These are phyloP conservation scores for Penicillium sp. DNA, from an alignment of 2,329 filamentous ascomycete genomes.

Conservation along the genomic window DNA sequence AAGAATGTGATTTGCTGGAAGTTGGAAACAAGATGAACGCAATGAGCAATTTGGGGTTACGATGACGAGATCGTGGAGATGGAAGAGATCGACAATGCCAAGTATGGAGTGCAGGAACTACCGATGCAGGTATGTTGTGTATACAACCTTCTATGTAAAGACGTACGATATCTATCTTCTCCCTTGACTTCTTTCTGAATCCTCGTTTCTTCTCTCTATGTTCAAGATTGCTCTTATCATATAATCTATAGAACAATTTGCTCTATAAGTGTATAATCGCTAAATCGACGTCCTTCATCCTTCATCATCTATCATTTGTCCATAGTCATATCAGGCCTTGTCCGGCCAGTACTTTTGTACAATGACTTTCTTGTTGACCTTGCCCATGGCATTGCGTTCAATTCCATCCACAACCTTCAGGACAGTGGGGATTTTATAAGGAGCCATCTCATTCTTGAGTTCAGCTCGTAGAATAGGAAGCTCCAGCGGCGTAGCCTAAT, in stretches of 20 bases:
- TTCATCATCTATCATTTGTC: background rate
- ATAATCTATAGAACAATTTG: background rate
- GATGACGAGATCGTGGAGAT: constrained; percentile 1
- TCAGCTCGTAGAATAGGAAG: constrained; percentile 33
- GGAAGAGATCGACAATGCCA: background rate
- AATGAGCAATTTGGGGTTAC: constrained; percentile 6
- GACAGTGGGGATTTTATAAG: constrained; percentile 92
- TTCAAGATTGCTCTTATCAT: no score
- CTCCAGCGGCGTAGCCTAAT: constrained; percentile 30
- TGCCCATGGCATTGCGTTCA: constrained; percentile 75
- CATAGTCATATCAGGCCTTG: constrained; percentile 7
- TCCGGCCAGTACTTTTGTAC: constrained; percentile 41
- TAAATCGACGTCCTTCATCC: background rate
- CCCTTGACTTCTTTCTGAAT: no score
- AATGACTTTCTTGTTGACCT: constrained; percentile 53
- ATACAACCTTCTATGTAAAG: no score
- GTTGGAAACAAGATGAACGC: background rate
- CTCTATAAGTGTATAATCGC: background rate
- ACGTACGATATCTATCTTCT: no score
- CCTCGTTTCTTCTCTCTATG: no score
- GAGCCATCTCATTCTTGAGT: constrained; percentile 58
- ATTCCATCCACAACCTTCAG: constrained; percentile 71
- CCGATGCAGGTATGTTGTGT: no score
- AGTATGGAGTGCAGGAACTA: no score
- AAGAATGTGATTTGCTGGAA: no score